These are phyloP conservation scores for Ogataea glucozyma DNA, from an alignment of 805 yeast species.

Conservation along the genomic window DNA sequence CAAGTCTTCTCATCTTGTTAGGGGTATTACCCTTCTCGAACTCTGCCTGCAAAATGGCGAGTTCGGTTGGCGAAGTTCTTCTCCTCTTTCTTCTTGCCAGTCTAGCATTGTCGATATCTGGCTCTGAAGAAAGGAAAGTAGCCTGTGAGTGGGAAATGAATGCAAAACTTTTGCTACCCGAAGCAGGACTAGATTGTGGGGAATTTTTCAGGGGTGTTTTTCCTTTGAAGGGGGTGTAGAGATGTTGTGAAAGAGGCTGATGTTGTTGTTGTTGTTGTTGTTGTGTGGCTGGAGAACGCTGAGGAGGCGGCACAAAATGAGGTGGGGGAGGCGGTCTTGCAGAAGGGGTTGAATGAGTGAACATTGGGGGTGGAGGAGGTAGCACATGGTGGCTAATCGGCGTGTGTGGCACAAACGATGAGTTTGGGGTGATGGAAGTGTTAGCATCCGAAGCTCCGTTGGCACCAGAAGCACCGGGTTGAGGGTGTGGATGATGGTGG, in stretches of 20 bases:
- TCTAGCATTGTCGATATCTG: constrained; percentile 85
- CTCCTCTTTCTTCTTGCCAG: constrained; percentile 92
- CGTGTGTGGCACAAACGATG: constrained; percentile 23
- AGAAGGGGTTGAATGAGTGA: constrained; percentile 23
- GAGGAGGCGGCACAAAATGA: constrained; percentile 4
- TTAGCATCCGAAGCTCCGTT: neutral
- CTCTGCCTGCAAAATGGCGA: constrained; percentile 77
- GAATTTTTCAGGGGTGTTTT: constrained; percentile 9
- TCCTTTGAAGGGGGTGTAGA: constrained; percentile 9
- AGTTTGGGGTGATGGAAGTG: constrained; percentile 11
- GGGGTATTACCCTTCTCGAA: constrained; percentile 81
- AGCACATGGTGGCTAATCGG: constrained; percentile 22
- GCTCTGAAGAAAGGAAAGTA: constrained; percentile 81
- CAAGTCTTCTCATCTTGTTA: constrained; percentile 68
- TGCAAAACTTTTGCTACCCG: constrained; percentile 56
- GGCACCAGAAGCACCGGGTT: too few relatives aligned
- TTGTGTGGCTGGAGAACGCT: neutral
- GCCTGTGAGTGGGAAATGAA: constrained; percentile 92
- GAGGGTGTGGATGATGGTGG: neutral
- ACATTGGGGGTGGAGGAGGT: constrained; percentile 27
- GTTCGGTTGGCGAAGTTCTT: constrained; percentile 88
- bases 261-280: constrained; percentile 2
- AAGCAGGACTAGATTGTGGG: constrained; percentile 20
- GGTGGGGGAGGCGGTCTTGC: constrained; percentile 16
- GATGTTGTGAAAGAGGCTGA: too few relatives aligned